These are phyloP conservation scores for Ceratocystis ficicola DNA, from an alignment of 2,329 filamentous ascomycete species.

Conservation along the genomic window DNA sequence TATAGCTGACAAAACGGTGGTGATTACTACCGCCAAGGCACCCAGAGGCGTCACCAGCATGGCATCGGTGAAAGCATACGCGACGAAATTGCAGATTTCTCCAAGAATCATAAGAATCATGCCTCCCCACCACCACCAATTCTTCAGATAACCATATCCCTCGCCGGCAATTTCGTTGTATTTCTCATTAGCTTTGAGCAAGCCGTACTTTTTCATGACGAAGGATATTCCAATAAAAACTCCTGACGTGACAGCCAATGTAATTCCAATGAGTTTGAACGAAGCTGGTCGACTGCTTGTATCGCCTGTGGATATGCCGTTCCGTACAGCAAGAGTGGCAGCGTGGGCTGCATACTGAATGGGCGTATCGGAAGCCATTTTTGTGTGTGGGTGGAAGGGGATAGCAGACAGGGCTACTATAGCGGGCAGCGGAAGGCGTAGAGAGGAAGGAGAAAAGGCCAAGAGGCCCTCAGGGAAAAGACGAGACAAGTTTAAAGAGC, in stretches of 20 bases:
- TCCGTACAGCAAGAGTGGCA: constrained; percentile 28
- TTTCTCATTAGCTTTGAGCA: constrained; percentile 87
- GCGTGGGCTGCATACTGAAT: constrained; percentile 13
- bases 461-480: constrained; percentile 3
- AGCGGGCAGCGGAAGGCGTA: neutral
- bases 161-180: constrained; percentile 93
- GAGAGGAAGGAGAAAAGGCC: neutral
- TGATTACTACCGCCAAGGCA: constrained; percentile 83
- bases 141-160: constrained; percentile 94
- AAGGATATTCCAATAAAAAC: constrained; percentile 91
- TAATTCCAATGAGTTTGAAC: constrained; percentile 81
- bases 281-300: constrained; percentile 34
- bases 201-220: constrained; percentile 84
- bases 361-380: constrained; percentile 13
- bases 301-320: constrained; percentile 29
- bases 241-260: constrained; percentile 74
- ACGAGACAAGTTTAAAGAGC: neutral
- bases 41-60: constrained; percentile 89
- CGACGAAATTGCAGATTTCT: constrained; percentile 93
- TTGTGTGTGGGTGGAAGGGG: too few species aligned
- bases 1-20: constrained; percentile 79
- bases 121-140: constrained; percentile 84
- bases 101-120: constrained; percentile 97
- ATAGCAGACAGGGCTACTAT: neutral
- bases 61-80: constrained; percentile 92